A percentile compares a stretch with the other conserved stretches of the same genome.
phyloP scores from a whole-genome alignment of 2,329 filamentous ascomycete genomes.

The Ophiosphaerella narmari region DNA sequence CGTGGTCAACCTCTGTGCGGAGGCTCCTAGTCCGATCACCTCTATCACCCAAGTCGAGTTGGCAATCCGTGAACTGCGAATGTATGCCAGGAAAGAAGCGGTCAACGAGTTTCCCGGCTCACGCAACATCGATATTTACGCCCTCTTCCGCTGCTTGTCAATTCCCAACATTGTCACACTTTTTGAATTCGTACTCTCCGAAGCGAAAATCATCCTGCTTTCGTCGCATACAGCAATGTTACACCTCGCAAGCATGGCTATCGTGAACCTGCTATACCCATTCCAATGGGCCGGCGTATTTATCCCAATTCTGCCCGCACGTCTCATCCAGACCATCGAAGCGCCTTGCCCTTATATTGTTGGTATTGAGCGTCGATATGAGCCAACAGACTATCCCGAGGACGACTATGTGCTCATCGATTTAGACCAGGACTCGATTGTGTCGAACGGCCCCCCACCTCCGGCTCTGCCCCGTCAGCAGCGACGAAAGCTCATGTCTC shows the following conservation, averaged over 20 bases:
- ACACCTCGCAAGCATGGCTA: constrained; percentile 86
- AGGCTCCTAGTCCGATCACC: constrained; percentile 87
- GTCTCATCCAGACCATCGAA: constrained; percentile 86
- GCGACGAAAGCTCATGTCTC: constrained; percentile 82
- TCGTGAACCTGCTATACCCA: constrained; percentile 84
- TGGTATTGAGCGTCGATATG: constrained; percentile 90
- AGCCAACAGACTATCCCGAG: constrained; percentile 81
- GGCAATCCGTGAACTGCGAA: constrained; percentile 81
- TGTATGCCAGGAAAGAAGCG: constrained; percentile 93
- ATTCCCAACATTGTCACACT: constrained; percentile 90
- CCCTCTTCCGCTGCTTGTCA: constrained; percentile 85
- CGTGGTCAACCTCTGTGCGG: constrained; percentile 94
- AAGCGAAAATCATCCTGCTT: constrained; percentile 93
- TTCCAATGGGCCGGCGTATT: constrained; percentile 93
- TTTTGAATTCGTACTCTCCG: constrained; percentile 89
- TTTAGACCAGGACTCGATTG: constrained; percentile 86
- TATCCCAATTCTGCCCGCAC: constrained; percentile 86
- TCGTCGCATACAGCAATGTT: constrained; percentile 97
- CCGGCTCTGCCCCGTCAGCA: constrained; percentile 82
- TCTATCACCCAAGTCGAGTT: constrained; percentile 97
- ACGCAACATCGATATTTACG: constrained; percentile 89
- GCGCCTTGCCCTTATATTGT: constrained; percentile 97
- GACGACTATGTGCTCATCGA: constrained; percentile 97
- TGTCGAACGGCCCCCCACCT: constrained; percentile 78
- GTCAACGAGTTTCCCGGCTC: constrained; percentile 91